Evolutionary conservation across 2,329 filamentous ascomycete genomes (phyloP).

Genomic region (Mycogone perniciosa): DNA sequence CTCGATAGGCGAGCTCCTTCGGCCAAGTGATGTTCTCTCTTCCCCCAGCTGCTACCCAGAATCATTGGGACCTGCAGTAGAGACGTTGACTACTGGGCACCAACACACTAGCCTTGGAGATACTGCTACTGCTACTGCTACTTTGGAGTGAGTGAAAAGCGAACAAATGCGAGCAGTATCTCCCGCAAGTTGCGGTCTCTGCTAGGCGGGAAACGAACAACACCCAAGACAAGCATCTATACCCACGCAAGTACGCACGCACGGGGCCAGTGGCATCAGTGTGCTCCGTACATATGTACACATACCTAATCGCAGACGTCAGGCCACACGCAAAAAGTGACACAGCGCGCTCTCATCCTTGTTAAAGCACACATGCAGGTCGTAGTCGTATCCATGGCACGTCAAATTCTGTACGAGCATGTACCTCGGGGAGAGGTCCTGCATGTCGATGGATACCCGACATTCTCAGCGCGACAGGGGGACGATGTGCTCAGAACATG

Average conservation of each 20-base stretch:
- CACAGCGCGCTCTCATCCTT: constrained; percentile 5
- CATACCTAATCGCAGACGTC: constrained; percentile 1
- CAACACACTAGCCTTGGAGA: not conserved
- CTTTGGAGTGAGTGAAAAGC: too few species aligned
- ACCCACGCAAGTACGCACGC: not conserved
- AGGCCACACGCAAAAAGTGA: not conserved
- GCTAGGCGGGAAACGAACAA: not conserved
- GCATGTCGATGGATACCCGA: not conserved
- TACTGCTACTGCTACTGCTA: not conserved
- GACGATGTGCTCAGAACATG: too few species aligned
- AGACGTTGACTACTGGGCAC: constrained; percentile 7
- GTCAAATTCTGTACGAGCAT: not conserved
- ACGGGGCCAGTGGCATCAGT: too few species aligned
- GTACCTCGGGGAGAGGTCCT: not conserved
- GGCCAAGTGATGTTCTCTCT: constrained; percentile 6
- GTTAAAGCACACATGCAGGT: not conserved
- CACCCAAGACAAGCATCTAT: not conserved
- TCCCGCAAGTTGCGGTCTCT: not conserved
- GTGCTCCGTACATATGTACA: constrained; percentile 3
- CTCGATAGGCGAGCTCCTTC: not conserved
- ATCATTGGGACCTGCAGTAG: constrained; percentile 13
- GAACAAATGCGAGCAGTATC: not conserved
- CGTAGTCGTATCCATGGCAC: too few species aligned
- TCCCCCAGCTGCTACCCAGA: constrained; percentile 4
- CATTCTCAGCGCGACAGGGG: too few species aligned